These are phyloP conservation scores for Trichocladium uniseriatum DNA, from an alignment of 495 filamentous ascomycete species.

Conservation along the genomic window DNA sequence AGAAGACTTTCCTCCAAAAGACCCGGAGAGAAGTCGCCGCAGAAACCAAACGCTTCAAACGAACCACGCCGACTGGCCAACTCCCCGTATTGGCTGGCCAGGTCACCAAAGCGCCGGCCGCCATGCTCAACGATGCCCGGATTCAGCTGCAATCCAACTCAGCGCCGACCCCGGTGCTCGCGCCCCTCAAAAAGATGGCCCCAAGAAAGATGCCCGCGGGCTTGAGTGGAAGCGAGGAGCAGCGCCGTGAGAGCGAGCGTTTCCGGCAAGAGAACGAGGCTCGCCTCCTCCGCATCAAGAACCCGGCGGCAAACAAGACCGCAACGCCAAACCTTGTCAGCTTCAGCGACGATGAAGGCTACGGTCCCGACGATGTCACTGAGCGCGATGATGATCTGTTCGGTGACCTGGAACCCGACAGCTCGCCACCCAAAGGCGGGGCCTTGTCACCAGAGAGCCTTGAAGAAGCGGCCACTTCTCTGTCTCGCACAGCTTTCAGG, in stretches of 20 bases:
- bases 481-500: too few species aligned
- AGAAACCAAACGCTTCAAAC: slow-evolving; percentile 14
- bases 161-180: background rate
- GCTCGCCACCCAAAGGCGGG: too few species aligned
- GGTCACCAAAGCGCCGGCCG: slow-evolving; percentile 28
- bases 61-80: slow-evolving; percentile 18
- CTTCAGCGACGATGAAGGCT: slow-evolving; percentile 18
- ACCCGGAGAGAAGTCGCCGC: slow-evolving; percentile 4
- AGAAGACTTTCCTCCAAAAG: slow-evolving; percentile 14
- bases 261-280: slow-evolving; percentile 12
- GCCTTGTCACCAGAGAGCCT: background rate
- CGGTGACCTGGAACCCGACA: background rate
- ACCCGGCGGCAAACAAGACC: background rate
- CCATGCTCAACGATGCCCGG: slow-evolving; percentile 29
- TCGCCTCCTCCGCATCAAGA: slow-evolving; percentile 24
- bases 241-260: background rate
- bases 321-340: slow-evolving; percentile 9
- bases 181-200: slow-evolving; percentile 1
- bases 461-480: too few species aligned
- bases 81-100: slow-evolving; percentile 18
- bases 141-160: slow-evolving; percentile 21
- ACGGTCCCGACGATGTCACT: background rate
- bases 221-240: background rate
- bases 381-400: slow-evolving; percentile 11
- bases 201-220: background rate